Evolutionary conservation across 495 filamentous ascomycete genomes (phyloP), one percentile per base, ranked within the genome.

Genomic region (Penicillium psychrofluorescens): DNA sequence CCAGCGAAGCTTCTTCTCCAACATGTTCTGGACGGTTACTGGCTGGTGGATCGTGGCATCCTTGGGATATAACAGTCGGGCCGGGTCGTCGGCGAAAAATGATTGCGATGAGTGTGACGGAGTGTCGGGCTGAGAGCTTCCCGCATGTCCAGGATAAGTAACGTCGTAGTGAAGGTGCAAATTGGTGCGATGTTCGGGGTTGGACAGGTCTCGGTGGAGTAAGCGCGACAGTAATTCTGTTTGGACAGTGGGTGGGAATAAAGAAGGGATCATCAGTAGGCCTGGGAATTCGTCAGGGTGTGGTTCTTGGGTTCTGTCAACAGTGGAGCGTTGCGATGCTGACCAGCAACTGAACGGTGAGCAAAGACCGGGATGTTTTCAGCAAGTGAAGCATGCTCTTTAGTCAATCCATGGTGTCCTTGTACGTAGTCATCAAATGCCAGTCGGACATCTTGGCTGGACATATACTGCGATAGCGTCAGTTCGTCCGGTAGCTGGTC

Each of bases 1-100:
- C 92, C 91, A 96, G 36, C 88, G 86, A 7, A 96, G 77, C 46
- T 86, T 90, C 48, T 82, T 83, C 30, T 81, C 71, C 2, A 95
- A 68, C 35, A 85, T 72, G 44, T 75, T 77, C 30, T 75, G 68
- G 38, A 87, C 67, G 11, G 77, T 69, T 7, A 96, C 63, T 2
- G 85, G 73, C 35, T 80, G 83, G 65, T 95, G 89, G 5, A 82
- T 58, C 1, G 51, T 40, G 0, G 82, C 68, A 57, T 90, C 78
- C 41, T 83, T 81, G 2, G 90, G 86, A 5, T 50, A 43, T n/a
- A 81, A 62, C 9, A 51, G 35, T 11, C 59, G 65, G 28, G 38
- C 54, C 12, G 37, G 66, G 41, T 65, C 60, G 40, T 67, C 54
- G 41, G 64, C 59, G 50, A 82, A 79, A 66, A 82, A 80, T 0